Evolutionary conservation across 2,329 filamentous ascomycete species (phyloP).

Genomic region (Aspergillus fumigatus): DNA sequence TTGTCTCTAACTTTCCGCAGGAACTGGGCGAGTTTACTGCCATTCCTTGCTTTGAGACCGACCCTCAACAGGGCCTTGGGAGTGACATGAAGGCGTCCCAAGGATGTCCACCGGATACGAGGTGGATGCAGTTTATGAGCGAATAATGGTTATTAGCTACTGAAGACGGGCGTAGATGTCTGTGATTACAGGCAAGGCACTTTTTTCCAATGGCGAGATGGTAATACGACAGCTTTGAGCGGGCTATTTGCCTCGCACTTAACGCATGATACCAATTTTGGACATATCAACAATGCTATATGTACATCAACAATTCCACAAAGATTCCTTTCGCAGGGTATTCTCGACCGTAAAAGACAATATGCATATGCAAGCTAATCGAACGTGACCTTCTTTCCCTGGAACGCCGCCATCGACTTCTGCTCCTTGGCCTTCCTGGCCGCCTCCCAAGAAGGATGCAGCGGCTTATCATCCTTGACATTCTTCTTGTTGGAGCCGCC

Average conservation of each 20-base stretch:
- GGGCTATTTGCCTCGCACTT: background rate
- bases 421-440: conserved; percentile 56
- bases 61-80: conserved; percentile 21
- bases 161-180: background rate
- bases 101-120: conserved; percentile 18
- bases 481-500: conserved; percentile 18
- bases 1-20: conserved; percentile 38
- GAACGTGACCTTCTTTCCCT: conserved; percentile 61
- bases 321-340: background rate
- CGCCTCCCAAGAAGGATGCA: conserved; percentile 64
- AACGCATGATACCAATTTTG: conserved; percentile 14
- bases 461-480: conserved; percentile 44
- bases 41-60: conserved; percentile 37
- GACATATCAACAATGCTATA: conserved; percentile 2
- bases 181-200: background rate
- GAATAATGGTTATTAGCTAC: conserved; percentile 8
- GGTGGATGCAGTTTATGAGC: conserved; percentile 35
- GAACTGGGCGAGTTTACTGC: conserved; percentile 38
- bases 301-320: background rate
- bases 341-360: background rate
- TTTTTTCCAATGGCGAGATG: no score
- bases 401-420: conserved; percentile 45
- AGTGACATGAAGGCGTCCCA: conserved; percentile 20
- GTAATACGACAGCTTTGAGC: background rate
- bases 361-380: conserved; percentile 39